Base-by-base conservation (phyloP, 768 basidiomycete genomes). In the Suillus alpinus region DNA sequence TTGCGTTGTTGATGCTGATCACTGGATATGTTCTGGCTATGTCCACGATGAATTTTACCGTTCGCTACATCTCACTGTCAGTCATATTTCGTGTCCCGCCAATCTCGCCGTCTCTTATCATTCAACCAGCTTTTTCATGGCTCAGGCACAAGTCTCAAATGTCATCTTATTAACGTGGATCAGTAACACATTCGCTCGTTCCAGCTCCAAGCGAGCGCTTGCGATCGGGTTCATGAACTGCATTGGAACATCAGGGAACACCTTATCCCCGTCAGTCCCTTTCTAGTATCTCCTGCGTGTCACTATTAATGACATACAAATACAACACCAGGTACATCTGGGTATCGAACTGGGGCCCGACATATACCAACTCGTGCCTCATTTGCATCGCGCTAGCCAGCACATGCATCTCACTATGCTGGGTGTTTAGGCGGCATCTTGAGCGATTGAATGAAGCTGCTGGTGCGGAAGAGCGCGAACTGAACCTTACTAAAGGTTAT, bases 191-290 rank as follows among this genome's bases (percentile, higher is more conserved):
- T 78, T 95, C 72, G 85, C 91, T 31, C 84, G 86, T 20, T 86
- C 92, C 12, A 83, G 92, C 1, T 83, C 86, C 20, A 94, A 94
- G 72, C 86, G 92, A 10, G 89, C 92, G 4, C 18, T 63, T 20
- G 52, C 53, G 8, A 37, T 63, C 10, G 62, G 59, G n/a, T 44
- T 63, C 13, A 34, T 63, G 26, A 61, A 56, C 32, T 41, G 59
- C 18, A 46, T 63, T 32, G 50, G 52, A 26, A 53, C 36, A 32
- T 41, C 34, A 39, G 62, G 46, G n/a, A 61, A 60, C 23, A 60
- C 56, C 23, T 14, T 59, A 16, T 36, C 61, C 4, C 40, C 61
- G 61, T 62, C 40, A 59, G 61, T 59, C 20, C 58, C 16, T 50
- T 44, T 29, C 14, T 37, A 57, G 59, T 18, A 46, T 44, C 58